Evolutionary conservation across 768 basidiomycete genomes (phyloP).

Genomic region (Podaxis pistillaris): DNA sequence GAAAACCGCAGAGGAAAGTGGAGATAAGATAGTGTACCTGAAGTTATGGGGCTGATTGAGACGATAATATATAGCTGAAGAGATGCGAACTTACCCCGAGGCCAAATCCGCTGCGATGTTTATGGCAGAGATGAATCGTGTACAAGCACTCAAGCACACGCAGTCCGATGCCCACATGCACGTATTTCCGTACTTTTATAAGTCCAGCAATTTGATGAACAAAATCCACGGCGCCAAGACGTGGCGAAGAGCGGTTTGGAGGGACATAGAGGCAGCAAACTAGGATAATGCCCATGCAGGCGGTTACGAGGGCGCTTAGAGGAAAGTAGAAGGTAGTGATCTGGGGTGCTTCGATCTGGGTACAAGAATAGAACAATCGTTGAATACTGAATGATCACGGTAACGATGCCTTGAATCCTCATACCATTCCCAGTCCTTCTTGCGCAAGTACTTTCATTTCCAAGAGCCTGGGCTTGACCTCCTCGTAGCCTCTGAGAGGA

Average conservation of each 20-base stretch:
- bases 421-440: conserved; percentile 76
- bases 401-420: conserved; percentile 14
- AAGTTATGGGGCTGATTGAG: not conserved
- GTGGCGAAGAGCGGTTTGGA: not conserved
- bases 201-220: not conserved
- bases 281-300: not conserved
- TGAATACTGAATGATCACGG: too few species aligned
- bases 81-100: not conserved
- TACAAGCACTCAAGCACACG: not conserved
- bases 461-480: conserved; percentile 79
- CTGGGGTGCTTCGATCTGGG: conserved; percentile 59
- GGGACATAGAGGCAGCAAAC: not conserved
- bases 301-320: not conserved
- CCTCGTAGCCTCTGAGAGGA: conserved; percentile 70
- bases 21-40: not conserved
- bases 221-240: not conserved
- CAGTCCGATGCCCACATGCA: not conserved
- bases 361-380: not conserved
- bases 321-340: conserved; percentile 57
- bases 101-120: not conserved
- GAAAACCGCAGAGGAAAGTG: not conserved
- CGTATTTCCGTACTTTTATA: not conserved
- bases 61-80: too few species aligned
- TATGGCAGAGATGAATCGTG: not conserved
- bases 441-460: conserved; percentile 82